Evolutionary conservation across 2,329 filamentous ascomycete species (phyloP), one percentile per base, ranked within the genome.

Genomic region (Fusarium pseudocircinatum): DNA sequence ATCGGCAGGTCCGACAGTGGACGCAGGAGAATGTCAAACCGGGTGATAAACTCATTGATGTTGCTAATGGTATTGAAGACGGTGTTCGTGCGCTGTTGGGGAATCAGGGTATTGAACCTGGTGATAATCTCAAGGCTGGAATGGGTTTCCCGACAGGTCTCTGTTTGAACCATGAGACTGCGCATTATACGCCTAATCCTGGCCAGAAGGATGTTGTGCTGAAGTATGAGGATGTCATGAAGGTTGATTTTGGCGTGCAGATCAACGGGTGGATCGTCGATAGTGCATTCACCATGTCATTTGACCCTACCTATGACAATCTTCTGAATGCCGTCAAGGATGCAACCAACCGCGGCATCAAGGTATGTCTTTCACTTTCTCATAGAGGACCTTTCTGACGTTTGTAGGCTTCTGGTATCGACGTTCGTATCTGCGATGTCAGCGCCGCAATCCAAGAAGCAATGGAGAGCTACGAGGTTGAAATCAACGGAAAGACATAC

Each of bases 401-500:
- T 1, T 4, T 22, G 5, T 14, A 79, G 77, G 63, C 74, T 4
- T 94, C 95, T 22, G 95, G 95, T 69, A 96, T 97, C 77, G 95
- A 97, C 79, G 94, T 94, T 39, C 91, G 95, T 58, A 91, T 97
- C 80, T 91, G 92, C 72, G 94, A 96, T 72, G 92, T 97, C 69
- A 93, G 94, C 65, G 92, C 89, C 7, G 89, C 88, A 3, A 95
- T 97, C 70, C 94, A 97, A 81, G 94, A 97, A 82, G 88, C 91
- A 46, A 97, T 97, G 94, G 94, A 97, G 83, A 95, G 92, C 82
- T 96, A 96, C 82, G 94, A 97, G 82, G 89, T 95, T 58, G 93
- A 95, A 81, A 89, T 96, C 70, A 88, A 90, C 78, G 93, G 94
- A 62, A 91, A 89, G 53, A 93, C 89, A n/a, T 89, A 93, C 77